Base-by-base conservation (phyloP, 306 rosid genomes). In the Urtica urens region DNA sequence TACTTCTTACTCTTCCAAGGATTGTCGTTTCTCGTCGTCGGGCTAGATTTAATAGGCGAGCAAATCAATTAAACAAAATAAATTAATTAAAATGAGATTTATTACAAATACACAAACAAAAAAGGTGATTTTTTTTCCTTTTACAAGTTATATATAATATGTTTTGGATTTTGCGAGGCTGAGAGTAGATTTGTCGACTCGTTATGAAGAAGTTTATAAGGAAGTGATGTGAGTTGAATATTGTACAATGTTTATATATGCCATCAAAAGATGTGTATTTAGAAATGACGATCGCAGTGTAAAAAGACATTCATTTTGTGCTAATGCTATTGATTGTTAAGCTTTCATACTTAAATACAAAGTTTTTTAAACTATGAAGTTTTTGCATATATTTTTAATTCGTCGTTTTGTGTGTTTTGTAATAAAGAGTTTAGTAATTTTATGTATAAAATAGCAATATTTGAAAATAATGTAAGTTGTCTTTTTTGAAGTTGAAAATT, bases 1-100 rank as follows among this genome's bases (percentile, higher is more conserved):
- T 92, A 92, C 46, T 92, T 79, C 70, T 72, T 92, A 75, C 96
- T 92, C 6, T 92, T 92, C 69, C 99, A 92, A 72, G 99, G 99
- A 19, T 51, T 92, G 72, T 64, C 99, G 45, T 92, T 92, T 64
- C 93, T 92, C 8, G 69, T 74, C 4, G 72, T 92, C 63, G 99
- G 96, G 16, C 64, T 92, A 75, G 99, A 92, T 76, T 79, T 92
- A 31, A 92, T 92, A 45, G 99, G 99, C 10, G 99, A 92, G 74
- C 99, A 92, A 59, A 56, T 85, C 46, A 72, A 73, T 79, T 85
- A 71, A 81, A 70, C n/a, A n/a, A n/a, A n/a, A n/a, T n/a, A n/a
- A n/a, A n/a, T n/a, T n/a, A n/a, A n/a, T n/a, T n/a, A n/a, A n/a
- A n/a, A n/a, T n/a, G n/a, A n/a, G n/a, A n/a, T n/a, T n/a, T n/a